These are phyloP conservation scores for Colletotrichum sp. DNA, from an alignment of 2,329 filamentous ascomycete genomes.

Conservation along the genomic window DNA sequence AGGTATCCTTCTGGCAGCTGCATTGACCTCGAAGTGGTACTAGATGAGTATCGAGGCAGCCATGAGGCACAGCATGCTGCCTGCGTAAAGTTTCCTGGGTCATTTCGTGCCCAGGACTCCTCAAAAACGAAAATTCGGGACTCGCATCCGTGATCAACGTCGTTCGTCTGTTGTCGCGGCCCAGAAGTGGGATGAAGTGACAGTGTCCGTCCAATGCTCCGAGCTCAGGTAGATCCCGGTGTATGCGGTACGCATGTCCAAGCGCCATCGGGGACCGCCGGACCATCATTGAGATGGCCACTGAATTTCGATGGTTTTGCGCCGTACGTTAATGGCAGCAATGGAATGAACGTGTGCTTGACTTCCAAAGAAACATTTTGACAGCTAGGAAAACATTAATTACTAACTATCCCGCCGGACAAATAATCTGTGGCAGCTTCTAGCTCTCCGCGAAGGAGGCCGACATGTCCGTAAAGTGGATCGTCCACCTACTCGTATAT, in stretches of 20 bases:
- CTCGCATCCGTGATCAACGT: background rate
- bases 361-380: background rate
- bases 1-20: background rate
- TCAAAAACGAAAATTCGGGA: background rate
- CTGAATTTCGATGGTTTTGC: background rate
- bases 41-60: too few relatives aligned
- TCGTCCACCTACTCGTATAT: background rate
- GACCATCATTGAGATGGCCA: background rate
- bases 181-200: background rate
- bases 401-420: background rate
- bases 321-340: background rate
- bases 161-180: background rate
- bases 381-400: background rate
- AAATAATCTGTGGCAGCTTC: background rate
- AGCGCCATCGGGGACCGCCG: background rate
- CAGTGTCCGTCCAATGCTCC: background rate
- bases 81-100: background rate
- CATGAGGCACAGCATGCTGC: background rate
- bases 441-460: background rate
- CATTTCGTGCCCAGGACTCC: fast-evolving
- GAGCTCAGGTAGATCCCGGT: background rate
- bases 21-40: background rate
- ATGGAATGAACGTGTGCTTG: fast-evolving
- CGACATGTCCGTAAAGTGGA: background rate
- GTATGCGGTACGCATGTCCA: background rate